Evolutionary conservation across 345 rosid genomes (phyloP), one percentile per base, ranked within the genome.

Genomic region (Eucalyptus cloeziana): DNA sequence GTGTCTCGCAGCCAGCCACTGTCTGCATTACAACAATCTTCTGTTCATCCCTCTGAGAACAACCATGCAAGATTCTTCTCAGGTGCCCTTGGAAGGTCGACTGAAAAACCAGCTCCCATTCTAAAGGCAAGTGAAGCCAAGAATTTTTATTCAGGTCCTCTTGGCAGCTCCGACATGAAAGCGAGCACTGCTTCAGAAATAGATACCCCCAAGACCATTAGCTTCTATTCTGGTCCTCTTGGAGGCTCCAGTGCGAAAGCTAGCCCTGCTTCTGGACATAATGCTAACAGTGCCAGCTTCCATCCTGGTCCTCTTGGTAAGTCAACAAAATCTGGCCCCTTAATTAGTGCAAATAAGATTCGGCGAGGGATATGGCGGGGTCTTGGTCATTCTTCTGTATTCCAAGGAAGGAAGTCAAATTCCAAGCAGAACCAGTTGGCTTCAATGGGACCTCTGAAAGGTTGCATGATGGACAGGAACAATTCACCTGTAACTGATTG

Each of bases 361-460:
- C 88, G 93, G 92, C 95, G 91, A 94, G 95, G 92, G 90, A 88
- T 91, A 88, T 95, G 95, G 95, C 95, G 90, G 91, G 92, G 91
- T 89, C 93, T 89, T 86, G 93, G 91, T 88, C 93, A 89, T 50
- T 89, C 93, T 67, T 90, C 95, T 5, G 52, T 90, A 47, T 88
- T 93, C 83, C 88, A 85, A 3, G 92, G 93, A 71, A 96, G 94
- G 92, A 96, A 95, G 90, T 90, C 92, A 8, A 93, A 89, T 47
- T 86, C 90, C 5, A 95, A 93, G 91, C 83, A 92, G 60, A 95
- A 93, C 90, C 94, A 94, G 25, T 91, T 93, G 90, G 93, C 96
- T 91, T 96, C 96, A 90, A 95, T 94, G 86, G 99, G 98, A 80
- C 98, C 99, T n/a, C 93, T 96, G 90, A 98, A 94, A 93, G 98